phyloP scores from a whole-genome alignment of 345 rosid genomes.

The Luvunga scandens region DNA sequence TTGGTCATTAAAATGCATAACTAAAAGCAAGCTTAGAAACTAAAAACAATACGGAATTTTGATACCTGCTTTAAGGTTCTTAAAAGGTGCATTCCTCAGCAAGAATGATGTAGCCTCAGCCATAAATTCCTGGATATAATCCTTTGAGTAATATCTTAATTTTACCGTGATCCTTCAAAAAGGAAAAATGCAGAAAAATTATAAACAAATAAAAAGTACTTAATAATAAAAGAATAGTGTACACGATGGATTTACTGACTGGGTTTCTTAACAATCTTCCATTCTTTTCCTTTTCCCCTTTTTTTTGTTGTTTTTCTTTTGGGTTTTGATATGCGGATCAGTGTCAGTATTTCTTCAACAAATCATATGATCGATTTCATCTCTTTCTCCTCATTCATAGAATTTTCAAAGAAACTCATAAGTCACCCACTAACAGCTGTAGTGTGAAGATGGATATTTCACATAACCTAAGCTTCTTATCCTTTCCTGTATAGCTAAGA shows the following conservation, averaged over 20 bases:
- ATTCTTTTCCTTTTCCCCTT: neutral
- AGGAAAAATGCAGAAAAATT: slow-evolving; percentile 14
- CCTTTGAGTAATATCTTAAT: slow-evolving; percentile 72
- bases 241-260: too few species aligned
- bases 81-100: slow-evolving; percentile 70
- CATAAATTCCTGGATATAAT: slow-evolving; percentile 62
- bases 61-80: slow-evolving; percentile 62
- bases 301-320: neutral
- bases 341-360: neutral
- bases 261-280: neutral
- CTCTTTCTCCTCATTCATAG: neutral
- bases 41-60: neutral
- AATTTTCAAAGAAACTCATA: neutral
- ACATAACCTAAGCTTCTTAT: neutral
- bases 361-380: neutral
- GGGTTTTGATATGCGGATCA: neutral
- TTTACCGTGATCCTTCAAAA: slow-evolving; percentile 57
- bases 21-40: neutral
- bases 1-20: neutral
- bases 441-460: neutral
- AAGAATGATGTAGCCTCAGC: slow-evolving; percentile 77
- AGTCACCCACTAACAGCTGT: neutral
- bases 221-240: neutral
- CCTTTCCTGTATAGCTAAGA: neutral
- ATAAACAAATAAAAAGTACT: slow-evolving; percentile 2